Base-by-base conservation (phyloP, 1,284 basidiomycete genomes). In the Cutaneotrichosporon mucoides region DNA sequence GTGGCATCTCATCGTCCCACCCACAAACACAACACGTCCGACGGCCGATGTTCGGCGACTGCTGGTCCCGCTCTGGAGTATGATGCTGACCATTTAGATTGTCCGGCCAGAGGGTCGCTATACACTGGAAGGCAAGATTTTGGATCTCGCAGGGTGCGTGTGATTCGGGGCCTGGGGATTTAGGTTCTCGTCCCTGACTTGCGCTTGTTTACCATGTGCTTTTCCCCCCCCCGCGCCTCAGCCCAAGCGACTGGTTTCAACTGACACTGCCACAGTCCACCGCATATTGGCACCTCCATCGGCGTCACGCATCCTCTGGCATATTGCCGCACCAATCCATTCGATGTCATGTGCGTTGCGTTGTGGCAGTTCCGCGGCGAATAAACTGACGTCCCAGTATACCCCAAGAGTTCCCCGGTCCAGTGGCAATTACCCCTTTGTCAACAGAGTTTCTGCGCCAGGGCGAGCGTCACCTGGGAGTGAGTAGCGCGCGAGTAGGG, bases 241-340 rank as follows among this genome's bases (percentile, higher is more conserved):
- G n/a, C n/a, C n/a, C n/a, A n/a, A n/a, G n/a, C n/a, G n/a, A n/a
- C n/a, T n/a, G n/a, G n/a, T n/a, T n/a, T n/a, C n/a, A n/a, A n/a
- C n/a, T n/a, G n/a, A n/a, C n/a, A n/a, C n/a, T 45, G 43, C 56
- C 44, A 41, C 47, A 64, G 62, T n/a, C 62, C 62, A 10, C 62
- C 62, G 5, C 62, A 64, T 35, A 61, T 64, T 35, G 62, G 62
- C 15, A 64, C 62, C 2, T 64, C 62, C 40, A 64, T 64, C 44
- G 62, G 62, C 12, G 59, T 64, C 9, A 64, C 62, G 37, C 59
- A 61, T 43, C 62, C 62, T 5, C 43, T 64, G 16, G 55, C 59
- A 7, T 56, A 52, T 24, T 64, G 59, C 46, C 59, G 59, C 3
- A 61, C 59, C 35, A 38, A 47, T 8, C 54, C 54, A 4, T 64